Evolutionary conservation across 2,329 filamentous ascomycete genomes (phyloP).

Genomic region (Aspergillus eucalypticola): DNA sequence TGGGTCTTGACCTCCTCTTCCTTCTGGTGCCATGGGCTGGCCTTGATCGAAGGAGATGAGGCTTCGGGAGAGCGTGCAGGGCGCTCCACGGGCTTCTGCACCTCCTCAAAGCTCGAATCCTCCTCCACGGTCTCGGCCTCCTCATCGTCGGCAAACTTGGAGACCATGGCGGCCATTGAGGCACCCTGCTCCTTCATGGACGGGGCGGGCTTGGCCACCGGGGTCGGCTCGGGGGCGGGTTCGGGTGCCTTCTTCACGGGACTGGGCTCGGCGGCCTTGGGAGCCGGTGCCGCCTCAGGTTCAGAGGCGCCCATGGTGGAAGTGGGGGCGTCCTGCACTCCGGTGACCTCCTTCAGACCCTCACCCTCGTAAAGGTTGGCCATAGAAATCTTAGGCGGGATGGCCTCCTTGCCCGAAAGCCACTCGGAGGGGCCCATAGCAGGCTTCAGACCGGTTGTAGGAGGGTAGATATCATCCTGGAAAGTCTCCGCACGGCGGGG

Average conservation of each 20-base stretch:
- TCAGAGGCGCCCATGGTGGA: conserved; percentile 44
- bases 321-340: conserved; percentile 44
- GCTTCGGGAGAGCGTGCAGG: conserved; percentile 36
- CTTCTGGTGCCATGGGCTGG: conserved; percentile 33
- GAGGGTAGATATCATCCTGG: conserved; percentile 96
- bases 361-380: conserved; percentile 87
- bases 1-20: conserved; percentile 29
- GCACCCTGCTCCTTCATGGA: conserved; percentile 81
- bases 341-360: conserved; percentile 71
- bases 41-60: conserved; percentile 30
- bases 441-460: conserved; percentile 75
- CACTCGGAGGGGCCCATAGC: conserved; percentile 80
- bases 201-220: conserved; percentile 57
- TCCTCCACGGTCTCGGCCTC: conserved; percentile 60
- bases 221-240: conserved; percentile 34
- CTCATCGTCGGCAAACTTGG: conserved; percentile 79
- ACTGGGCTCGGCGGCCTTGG: conserved; percentile 44
- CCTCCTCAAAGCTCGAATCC: conserved; percentile 82
- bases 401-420: conserved; percentile 78
- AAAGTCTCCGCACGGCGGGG: conserved; percentile 90
- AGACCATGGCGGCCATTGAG: conserved; percentile 81
- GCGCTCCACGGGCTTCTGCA: conserved; percentile 72
- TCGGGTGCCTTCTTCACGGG: conserved; percentile 29
- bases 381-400: conserved; percentile 90
- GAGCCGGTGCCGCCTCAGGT: conserved; percentile 52